Base-by-base conservation (phyloP, 2,329 filamentous ascomycete species). In the Graphilbum sp. region DNA sequence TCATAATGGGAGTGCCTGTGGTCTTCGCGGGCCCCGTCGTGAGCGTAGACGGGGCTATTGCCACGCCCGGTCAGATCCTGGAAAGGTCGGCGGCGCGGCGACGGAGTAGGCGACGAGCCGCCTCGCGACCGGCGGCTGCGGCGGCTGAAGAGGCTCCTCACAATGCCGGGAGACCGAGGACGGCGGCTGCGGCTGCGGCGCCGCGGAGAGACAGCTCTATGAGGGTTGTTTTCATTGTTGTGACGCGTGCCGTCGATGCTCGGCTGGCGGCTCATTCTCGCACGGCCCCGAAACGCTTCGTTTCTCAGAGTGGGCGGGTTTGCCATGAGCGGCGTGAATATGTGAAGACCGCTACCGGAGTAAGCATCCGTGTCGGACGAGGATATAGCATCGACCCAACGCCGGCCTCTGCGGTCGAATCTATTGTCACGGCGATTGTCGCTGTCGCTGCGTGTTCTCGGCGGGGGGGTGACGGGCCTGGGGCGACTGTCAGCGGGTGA, bases 131-230 rank as follows among this genome's bases (percentile, higher is more conserved):
- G 33, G 2, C 42, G 40, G 13, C 20, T 31, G 21, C 43, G 40
- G 4, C 39, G 38, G 4, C 41, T 30, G 23, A 46, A 41, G 2
- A 46, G 9, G 32, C 31, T 41, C 18, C 38, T 12, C 5, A 45
- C 23, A 9, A 36, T 34, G 25, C 19, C 30, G 2, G 43, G 42
- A 0, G 43, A 30, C 11, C 41, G 37, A 11, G 36, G 36, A 8
- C 34, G 30, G 3, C 29, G 36, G 7, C 38, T 33, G 11, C 24
- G 38, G 15, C 33, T 33, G 11, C 24, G 38, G 15, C 33, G 32
- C n/a, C 33, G 24, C 8, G 17, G 25, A 11, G 8, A 15, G 18
- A 30, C 17, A 15, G 24, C n/a, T n/a, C n/a, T 13, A n/a, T 13
- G 2, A 12, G 23, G 23, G n/a, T 25, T 13, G 16, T 29, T 13